phyloP scores from a whole-genome alignment of 495 filamentous ascomycete genomes.

The Xanthoparmelia taractica region DNA sequence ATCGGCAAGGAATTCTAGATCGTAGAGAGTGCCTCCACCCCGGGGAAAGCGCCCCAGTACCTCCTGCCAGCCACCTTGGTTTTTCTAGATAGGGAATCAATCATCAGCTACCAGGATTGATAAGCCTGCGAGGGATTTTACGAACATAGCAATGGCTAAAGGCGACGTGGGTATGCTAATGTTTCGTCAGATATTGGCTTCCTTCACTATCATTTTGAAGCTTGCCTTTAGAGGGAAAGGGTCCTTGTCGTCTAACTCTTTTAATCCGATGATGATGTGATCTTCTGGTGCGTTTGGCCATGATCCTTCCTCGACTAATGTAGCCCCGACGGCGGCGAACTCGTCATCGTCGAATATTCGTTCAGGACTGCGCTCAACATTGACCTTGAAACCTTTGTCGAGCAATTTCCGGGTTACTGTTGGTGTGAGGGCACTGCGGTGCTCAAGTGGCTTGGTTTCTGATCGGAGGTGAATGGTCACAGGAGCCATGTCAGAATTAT shows the following conservation, averaged over 20 bases:
- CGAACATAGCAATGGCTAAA: conserved; percentile 50
- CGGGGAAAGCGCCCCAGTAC: conserved; percentile 74
- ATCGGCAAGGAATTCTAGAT: conserved; percentile 88
- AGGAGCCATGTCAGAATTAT: conserved; percentile 2
- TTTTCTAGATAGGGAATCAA: conserved; percentile 40
- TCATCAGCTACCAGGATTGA: background rate
- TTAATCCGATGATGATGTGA: conserved; percentile 77
- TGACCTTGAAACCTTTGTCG: conserved; percentile 74
- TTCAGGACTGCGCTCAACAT: conserved; percentile 70
- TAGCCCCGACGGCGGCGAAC: conserved; percentile 55
- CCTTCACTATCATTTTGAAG: background rate
- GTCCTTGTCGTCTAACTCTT: conserved; percentile 80
- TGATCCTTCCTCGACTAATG: conserved; percentile 69
- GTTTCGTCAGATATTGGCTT: background rate
- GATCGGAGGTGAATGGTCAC: conserved; percentile 17
- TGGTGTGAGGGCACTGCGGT: conserved; percentile 42
- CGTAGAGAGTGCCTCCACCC: conserved; percentile 75
- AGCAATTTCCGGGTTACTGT: conserved; percentile 70
- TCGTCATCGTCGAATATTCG: conserved; percentile 73
- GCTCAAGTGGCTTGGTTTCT: conserved; percentile 22
- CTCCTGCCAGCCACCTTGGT: conserved; percentile 76
- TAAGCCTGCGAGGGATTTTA: background rate
- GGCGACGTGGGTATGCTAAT: conserved; percentile 61
- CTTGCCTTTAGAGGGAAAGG: conserved; percentile 56
- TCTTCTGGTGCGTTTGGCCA: conserved; percentile 72